These are phyloP conservation scores for Corynespora cassiicola DNA, from an alignment of 2,329 filamentous ascomycete genomes.

Conservation along the genomic window DNA sequence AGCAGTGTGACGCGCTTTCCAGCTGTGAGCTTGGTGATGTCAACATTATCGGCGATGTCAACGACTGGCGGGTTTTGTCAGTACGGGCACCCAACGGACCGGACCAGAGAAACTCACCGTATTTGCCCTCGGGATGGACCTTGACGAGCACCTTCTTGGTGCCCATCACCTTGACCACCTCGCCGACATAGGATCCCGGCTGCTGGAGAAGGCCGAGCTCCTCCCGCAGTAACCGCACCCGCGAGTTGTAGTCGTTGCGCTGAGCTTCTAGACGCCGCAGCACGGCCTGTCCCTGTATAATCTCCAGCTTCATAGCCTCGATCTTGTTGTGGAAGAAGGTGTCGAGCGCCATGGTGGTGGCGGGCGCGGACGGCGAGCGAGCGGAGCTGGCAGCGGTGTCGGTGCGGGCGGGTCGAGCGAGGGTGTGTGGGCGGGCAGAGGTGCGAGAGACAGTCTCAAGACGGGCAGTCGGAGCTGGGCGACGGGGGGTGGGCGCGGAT, in stretches of 20 bases:
- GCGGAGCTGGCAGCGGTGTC: neutral
- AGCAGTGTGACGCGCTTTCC: conserved; percentile 97
- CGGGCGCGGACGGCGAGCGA: conserved; percentile 22
- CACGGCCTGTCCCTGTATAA: conserved; percentile 97
- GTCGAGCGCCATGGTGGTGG: conserved; percentile 90
- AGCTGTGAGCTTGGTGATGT: conserved; percentile 92
- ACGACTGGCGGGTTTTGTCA: conserved; percentile 69
- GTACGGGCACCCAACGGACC: neutral
- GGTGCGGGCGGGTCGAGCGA: neutral
- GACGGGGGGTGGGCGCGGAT: conserved; percentile 48
- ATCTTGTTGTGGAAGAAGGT: conserved; percentile 99
- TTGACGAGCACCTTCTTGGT: conserved; percentile 99
- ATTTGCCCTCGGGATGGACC: conserved; percentile 99
- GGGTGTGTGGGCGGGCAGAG: neutral
- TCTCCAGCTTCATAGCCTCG: conserved; percentile 99
- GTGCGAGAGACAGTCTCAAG: neutral
- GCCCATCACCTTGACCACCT: conserved; percentile 99
- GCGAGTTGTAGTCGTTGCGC: conserved; percentile 98
- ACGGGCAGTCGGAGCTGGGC: conserved; percentile 63
- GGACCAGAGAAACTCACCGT: conserved; percentile 67
- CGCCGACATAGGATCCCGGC: conserved; percentile 95
- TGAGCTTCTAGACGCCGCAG: conserved; percentile 95
- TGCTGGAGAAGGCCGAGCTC: conserved; percentile 96
- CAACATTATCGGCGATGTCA: conserved; percentile 91
- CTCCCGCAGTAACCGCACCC: conserved; percentile 91